phyloP scores from a whole-genome alignment of 768 basidiomycete genomes.

The Chlorophyllum brunneum region DNA sequence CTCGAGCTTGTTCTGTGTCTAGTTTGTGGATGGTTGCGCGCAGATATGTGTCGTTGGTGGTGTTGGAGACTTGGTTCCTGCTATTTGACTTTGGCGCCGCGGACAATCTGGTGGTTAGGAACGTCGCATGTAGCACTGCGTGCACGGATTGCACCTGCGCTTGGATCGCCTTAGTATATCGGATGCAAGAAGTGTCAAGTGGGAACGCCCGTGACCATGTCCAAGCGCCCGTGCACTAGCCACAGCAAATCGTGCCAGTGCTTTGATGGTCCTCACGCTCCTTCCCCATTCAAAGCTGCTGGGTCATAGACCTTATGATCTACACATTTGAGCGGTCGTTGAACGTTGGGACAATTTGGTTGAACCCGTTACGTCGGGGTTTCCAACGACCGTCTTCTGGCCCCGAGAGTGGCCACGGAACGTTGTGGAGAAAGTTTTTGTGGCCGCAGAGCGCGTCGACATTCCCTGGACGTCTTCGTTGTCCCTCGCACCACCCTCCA shows the following conservation, averaged over 20 bases:
- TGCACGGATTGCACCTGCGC: too few species aligned
- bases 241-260: not conserved
- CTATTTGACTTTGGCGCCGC: too few species aligned
- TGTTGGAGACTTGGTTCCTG: too few species aligned
- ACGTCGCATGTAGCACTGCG: too few species aligned
- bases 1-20: too few species aligned
- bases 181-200: too few species aligned
- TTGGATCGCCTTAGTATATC: too few species aligned
- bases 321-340: not conserved
- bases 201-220: not conserved
- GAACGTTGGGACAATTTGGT: not conserved
- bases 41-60: too few species aligned
- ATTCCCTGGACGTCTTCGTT: not conserved
- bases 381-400: not conserved
- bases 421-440: not conserved
- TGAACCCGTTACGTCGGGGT: not conserved
- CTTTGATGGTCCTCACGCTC: not conserved
- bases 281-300: not conserved
- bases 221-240: not conserved
- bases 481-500: not conserved
- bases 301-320: not conserved
- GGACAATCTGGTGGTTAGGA: too few species aligned
- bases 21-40: too few species aligned
- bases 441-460: not conserved
- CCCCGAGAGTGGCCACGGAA: not conserved